Percentiles rank a stretch among this genome's conserved stretches.
Evolutionary conservation across 352 stramenopile genomes (phyloP).

Genomic region (Globisporangium takayamanum): DNA sequence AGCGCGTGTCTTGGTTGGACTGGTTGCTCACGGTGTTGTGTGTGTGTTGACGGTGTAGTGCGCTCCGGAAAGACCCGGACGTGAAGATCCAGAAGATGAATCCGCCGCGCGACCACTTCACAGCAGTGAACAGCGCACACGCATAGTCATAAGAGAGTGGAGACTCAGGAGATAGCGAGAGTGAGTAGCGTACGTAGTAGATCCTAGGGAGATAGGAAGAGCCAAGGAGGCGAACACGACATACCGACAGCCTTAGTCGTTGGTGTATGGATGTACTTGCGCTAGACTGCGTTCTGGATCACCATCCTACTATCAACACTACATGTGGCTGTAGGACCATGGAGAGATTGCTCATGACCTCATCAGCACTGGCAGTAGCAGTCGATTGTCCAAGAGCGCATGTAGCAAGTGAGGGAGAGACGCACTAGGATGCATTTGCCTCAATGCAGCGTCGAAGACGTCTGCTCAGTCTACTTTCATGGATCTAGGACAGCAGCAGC

Average conservation of each 20-base stretch:
- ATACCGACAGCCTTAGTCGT: too few relatives aligned
- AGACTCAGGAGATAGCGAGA: neutral
- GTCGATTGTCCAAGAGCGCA: too few relatives aligned
- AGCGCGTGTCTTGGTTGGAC: neutral
- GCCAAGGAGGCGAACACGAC: too few relatives aligned
- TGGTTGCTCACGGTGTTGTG: constrained; percentile 1
- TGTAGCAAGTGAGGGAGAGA: too few relatives aligned
- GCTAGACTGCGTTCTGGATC: too few relatives aligned
- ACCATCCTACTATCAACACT: too few relatives aligned
- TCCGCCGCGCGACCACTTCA: constrained; percentile 72
- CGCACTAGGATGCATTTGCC: too few relatives aligned
- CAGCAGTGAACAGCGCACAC: constrained; percentile 12
- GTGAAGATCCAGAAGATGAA: constrained; percentile 89
- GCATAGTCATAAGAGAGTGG: neutral
- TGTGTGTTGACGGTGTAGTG: constrained; percentile 23
- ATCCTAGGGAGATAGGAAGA: neutral
- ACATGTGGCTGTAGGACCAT: too few relatives aligned
- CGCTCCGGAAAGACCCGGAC: constrained; percentile 60
- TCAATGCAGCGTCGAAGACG: too few relatives aligned
- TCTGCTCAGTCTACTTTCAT: neutral
- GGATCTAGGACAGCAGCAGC: neutral
- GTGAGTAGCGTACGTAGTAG: neutral
- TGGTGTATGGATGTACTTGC: too few relatives aligned
- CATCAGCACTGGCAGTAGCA: too few relatives aligned
- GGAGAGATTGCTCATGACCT: too few relatives aligned